Conservation (phyloP, 2,329 filamentous ascomycete species). For the Aspergillus bombycis region DNA sequence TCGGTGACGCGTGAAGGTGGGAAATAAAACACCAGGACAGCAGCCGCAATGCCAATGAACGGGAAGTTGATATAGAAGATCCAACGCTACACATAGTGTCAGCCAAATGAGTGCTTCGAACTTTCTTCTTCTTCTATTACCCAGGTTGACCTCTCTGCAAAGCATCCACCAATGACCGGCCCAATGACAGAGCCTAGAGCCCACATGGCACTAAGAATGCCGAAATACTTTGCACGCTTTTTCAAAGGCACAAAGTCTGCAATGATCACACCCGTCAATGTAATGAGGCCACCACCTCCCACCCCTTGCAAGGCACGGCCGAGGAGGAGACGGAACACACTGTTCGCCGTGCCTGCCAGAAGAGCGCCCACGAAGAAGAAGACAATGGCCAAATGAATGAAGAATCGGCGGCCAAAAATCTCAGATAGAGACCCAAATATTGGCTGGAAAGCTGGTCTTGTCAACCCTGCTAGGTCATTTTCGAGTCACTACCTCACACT, state of each 20-base stretch:
- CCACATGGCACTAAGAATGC: constrained; percentile 45
- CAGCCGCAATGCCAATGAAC: constrained; percentile 33
- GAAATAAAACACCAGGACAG: constrained; percentile 5
- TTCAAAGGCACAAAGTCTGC: constrained; percentile 50
- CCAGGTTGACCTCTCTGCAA: constrained; percentile 17
- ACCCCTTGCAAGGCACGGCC: constrained; percentile 50
- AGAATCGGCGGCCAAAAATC: constrained; percentile 51
- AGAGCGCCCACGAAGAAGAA: constrained; percentile 52
- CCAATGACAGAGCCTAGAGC: constrained; percentile 44
- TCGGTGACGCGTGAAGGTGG: background rate
- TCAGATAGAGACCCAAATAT: constrained; percentile 52
- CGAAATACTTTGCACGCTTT: constrained; percentile 43
- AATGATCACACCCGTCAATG: constrained; percentile 47
- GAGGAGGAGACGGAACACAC: constrained; percentile 52
- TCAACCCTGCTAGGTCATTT: no score
- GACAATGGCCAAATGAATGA: constrained; percentile 43
- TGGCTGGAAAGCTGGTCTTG: constrained; percentile 51
- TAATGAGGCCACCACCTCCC: constrained; percentile 50
- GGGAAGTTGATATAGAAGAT: constrained; percentile 44
- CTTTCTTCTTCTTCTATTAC: no score
- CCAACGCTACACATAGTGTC: constrained; percentile 29
- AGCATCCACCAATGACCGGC: constrained; percentile 47
- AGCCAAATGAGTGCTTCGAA: no score
- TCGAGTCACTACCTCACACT: constrained; percentile 9
- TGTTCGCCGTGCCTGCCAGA: constrained; percentile 44